Base-by-base conservation (phyloP, 1,284 basidiomycete genomes). In the Tilletiopsis washingtonensis region DNA sequence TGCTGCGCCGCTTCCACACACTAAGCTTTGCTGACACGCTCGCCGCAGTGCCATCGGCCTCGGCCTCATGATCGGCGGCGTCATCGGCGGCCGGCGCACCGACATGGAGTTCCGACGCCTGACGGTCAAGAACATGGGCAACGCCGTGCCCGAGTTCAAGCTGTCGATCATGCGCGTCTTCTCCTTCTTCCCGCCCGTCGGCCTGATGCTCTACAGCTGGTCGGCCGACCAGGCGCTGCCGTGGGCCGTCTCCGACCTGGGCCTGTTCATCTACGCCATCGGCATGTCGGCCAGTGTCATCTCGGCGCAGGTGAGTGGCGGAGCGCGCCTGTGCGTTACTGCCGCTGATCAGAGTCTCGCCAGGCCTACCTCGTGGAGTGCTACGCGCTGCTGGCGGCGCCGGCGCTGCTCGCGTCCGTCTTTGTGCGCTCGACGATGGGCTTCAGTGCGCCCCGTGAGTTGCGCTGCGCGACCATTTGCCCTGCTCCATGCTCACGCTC, bases 301-400 rank as follows among this genome's bases (percentile, higher is more conserved):
- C 24, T 7, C 40, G 5, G 17, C 39, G n/a, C 46, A 34, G 17
- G 32, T 34, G 32, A 11, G 32, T 34, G 12, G 17, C 17, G 12
- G 17, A 34, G 32, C 32, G 3, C 2, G 12, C 3, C 17, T 3
- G 32, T 17, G 32, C 32, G 12, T 34, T 17, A 17, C 12, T 34
- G 32, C 17, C 17, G 12, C 12, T 12, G 32, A 34, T 34, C 32
- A 34, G 12, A 11, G 12, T 11, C 32, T 34, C 32, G 17, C 3
- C 32, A 47, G 37, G 25, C 38, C 3, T 47, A 47, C 17, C 39
- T 47, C n/a, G 46, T 42, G 34, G 46, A 47, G 19, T 47, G 46
- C 23, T 47, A 38, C 20, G 27, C 38, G 14, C 26, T 41, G 17
- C 38, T 50, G 20, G 48, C 48, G 5, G 48, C 43, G 15, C 14